Base-by-base conservation (phyloP, 768 basidiomycete genomes). In the Boletus reticuloceps region DNA sequence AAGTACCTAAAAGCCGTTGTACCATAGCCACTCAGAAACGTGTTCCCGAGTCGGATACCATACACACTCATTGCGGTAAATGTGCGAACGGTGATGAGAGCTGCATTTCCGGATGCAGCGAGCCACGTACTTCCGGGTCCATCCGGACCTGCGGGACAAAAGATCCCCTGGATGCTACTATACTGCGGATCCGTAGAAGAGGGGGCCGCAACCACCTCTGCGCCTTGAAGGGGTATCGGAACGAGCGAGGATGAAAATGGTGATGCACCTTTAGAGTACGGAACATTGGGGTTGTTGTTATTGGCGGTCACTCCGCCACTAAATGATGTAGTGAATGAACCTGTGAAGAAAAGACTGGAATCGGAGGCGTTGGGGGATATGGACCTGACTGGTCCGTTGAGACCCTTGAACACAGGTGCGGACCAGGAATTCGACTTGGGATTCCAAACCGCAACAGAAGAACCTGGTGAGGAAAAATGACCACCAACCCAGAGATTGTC, bases 21-120 rank as follows among this genome's bases (percentile, higher is more conserved):
- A 40, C 94, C 89, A 61, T 89, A 85, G 50, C 85, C 82, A 48
- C 78, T 72, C 58, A 86, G 78, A 71, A 96, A 91, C 9, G 94
- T 95, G 73, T 99, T 98, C 27, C 94, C 95, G 29, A 99, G 75
- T 43, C 97, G 84, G 46, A 98, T 68, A 6, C 96, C 97, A 53
- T 78, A 84, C 4, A 85, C 89, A 47, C 81, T 83, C 53, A 91
- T 81, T 65, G 79, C 88, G 27, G 83, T 75, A 66, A 88, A 91
- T n/a, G 85, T 80, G 54, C 88, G 79, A 42, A 92, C 76, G 29
- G 88, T 93, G 60, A 98, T 81, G 51, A 88, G 77, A 2, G 92
- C 88, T 22, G 77, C 73, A 27, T 77, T 83, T 19, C 82, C 85
- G 65, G 92, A 86, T 46, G 81, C 77, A 36, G 85, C 89, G 50